Base-by-base conservation (phyloP, 495 filamentous ascomycete species). In the Penicillium samsonianum region DNA sequence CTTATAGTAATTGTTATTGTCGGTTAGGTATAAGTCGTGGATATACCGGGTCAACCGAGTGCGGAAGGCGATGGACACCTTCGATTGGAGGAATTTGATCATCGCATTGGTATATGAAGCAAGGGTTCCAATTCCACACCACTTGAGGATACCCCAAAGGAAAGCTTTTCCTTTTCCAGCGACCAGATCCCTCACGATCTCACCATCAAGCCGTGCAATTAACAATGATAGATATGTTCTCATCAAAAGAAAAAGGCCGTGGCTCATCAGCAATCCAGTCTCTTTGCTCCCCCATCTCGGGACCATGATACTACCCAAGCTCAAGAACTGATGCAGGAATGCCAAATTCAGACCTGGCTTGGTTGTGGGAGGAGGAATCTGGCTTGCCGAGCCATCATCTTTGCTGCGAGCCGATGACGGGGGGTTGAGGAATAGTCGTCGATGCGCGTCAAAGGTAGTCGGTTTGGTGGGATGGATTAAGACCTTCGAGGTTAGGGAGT, bases 31-130 rank as follows among this genome's bases (percentile, higher is more conserved):
- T 22, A 99, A 75, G 71, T 99, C 95, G 67, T 99, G 95, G 49
- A 99, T 96, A 68, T 99, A 99, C 59, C 95, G 80, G 17, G 95
- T 99, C 25, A 99, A 77, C 2, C 95, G 87, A 8, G 95, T 99
- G 35, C 95, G 90, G 81, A 99, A 99, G 43, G 95, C 91, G 55
- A 99, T 99, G 14, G 92, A 95, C 46, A 98, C 90, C 78, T 99
- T 99, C 47, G 90, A 90, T 68, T 99, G 93, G 52, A 99, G 82
- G 73, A 92, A 99, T 73, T 97, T 97, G 74, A 99, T 98, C 87
- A 91, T 93, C 37, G 91, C 90, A 69, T 97, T 97, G 37, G 90
- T 95, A 67, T 96, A 96, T 1, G 90, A 92, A 17, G 90, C 90
- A 61, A 96, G 82, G 42, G 79, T 82, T 42, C 83, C 83, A 44